Evolutionary conservation across 75 land plant species (phyloP), one percentile per base, ranked within the genome.

Genomic region (Sequoia sempervirens): DNA sequence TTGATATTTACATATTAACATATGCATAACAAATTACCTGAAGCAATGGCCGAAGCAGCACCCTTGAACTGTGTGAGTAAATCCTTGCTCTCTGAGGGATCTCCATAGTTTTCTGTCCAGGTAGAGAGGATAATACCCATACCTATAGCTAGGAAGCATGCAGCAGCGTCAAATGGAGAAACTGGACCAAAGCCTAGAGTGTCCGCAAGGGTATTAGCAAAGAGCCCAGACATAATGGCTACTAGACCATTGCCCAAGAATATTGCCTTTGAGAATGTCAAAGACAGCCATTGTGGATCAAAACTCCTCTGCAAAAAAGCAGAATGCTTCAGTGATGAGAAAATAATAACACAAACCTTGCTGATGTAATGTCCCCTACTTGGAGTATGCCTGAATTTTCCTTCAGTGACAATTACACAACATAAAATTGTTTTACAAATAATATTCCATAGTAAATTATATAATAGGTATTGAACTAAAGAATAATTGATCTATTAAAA

Each of bases 211-310:
- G 92, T 58, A 58, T 97, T 97, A 10, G 94, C 99, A 88, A 95
- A 93, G 83, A 97, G 88, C 34, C 99, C 99, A 85, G 97, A 64
- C 12, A 97, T 1, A 84, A 97, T 97, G 41, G 99, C 99, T 79
- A 95, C 88, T 36, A 97, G 90, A 74, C 99, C 99, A 88, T 97
- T 97, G 45, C 99, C 99, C 87, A 97, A 88, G 85, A 97, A 97
- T 61, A 95, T 90, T 82, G 97, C 97, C 87, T 97, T 97, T 80
- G 99, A 97, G 85, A 97, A 97, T 45, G 99, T 97, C 81, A 97
- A 18, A 3, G 99, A 97, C 79, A 97, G 87, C 99, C 99, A 97
- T 76, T 97, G 99, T 80, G 92, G 91, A 3, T 97, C 99, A 88
- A 95, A 97, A 75, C 95, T 93, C 89, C 99, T 97, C 99, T 97